Evolutionary conservation across 495 filamentous ascomycete genomes (phyloP).

Genomic region (Annulohypoxylon maeteangense): DNA sequence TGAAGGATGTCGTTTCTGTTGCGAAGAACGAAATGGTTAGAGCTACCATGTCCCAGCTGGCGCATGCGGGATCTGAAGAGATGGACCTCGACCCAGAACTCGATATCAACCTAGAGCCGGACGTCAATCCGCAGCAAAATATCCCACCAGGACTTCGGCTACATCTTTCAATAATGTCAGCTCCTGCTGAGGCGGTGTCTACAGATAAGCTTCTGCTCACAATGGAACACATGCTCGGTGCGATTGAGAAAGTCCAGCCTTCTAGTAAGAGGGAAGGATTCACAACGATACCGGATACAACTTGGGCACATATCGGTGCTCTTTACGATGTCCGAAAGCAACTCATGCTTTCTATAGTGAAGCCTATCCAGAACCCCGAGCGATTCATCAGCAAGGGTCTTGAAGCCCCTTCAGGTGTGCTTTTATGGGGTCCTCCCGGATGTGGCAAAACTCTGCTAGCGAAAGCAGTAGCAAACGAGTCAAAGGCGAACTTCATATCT

Average conservation of each 20-base stretch:
- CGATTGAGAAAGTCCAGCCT: slow-evolving; percentile 87
- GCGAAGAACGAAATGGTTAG: slow-evolving; percentile 74
- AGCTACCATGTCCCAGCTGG: slow-evolving; percentile 60
- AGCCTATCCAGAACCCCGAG: slow-evolving; percentile 88
- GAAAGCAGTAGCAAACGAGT: slow-evolving; percentile 96
- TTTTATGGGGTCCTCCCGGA: slow-evolving; percentile 96
- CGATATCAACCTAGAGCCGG: slow-evolving; percentile 26
- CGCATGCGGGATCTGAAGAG: slow-evolving; percentile 36
- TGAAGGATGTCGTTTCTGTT: slow-evolving; percentile 81
- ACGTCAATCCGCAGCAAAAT: slow-evolving; percentile 37
- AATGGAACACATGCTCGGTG: slow-evolving; percentile 58
- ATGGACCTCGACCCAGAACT: slow-evolving; percentile 43
- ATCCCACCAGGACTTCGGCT: slow-evolving; percentile 38
- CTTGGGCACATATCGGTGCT: slow-evolving; percentile 93
- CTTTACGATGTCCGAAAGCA: slow-evolving; percentile 81
- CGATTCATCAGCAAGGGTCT: slow-evolving; percentile 85
- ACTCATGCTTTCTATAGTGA: slow-evolving; percentile 87
- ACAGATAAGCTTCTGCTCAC: slow-evolving; percentile 58
- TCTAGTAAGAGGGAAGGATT: slow-evolving; percentile 97
- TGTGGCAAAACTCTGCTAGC: slow-evolving; percentile 97
- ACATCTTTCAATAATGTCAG: slow-evolving; percentile 40
- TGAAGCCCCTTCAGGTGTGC: slow-evolving; percentile 86
- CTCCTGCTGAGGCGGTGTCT: slow-evolving; percentile 53
- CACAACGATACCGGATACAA: slow-evolving; percentile 95
- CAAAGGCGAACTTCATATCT: slow-evolving; percentile 95